These are phyloP conservation scores for Stenogyne calaminthoides DNA, from an alignment of 305 asterid species.

Conservation along the genomic window DNA sequence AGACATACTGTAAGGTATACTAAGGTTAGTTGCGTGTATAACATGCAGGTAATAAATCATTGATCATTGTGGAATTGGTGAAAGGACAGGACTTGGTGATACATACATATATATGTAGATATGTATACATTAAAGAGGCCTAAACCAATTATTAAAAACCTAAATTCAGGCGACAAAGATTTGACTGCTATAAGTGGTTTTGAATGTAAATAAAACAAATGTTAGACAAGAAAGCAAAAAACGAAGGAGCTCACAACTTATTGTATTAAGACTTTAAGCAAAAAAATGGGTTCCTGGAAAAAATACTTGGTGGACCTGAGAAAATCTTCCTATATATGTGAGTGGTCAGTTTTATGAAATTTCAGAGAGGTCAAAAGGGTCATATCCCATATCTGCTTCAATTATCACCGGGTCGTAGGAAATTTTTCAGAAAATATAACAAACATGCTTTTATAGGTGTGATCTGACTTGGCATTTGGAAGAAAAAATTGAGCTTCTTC, in stretches of 20 bases:
- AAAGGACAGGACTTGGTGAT: neutral
- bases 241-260: neutral
- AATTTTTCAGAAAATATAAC: neutral
- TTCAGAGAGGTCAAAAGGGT: neutral
- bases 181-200: neutral
- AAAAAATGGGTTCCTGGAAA: neutral
- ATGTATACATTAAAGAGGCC: neutral
- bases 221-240: neutral
- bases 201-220: neutral
- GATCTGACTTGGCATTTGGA: neutral
- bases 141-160: neutral
- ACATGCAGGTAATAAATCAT: neutral
- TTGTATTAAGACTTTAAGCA: neutral
- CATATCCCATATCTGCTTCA: neutral
- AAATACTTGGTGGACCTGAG: neutral
- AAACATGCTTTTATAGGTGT: neutral
- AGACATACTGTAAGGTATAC: conserved; percentile 56
- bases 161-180: neutral
- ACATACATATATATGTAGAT: too few species aligned
- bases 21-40: neutral
- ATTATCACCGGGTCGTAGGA: neutral
- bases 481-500: neutral
- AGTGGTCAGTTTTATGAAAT: neutral
- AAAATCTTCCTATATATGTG: neutral
- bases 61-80: neutral